phyloP scores from a whole-genome alignment of 1,139 yeast species.

The Nadsonia starkeyi-henricii region DNA sequence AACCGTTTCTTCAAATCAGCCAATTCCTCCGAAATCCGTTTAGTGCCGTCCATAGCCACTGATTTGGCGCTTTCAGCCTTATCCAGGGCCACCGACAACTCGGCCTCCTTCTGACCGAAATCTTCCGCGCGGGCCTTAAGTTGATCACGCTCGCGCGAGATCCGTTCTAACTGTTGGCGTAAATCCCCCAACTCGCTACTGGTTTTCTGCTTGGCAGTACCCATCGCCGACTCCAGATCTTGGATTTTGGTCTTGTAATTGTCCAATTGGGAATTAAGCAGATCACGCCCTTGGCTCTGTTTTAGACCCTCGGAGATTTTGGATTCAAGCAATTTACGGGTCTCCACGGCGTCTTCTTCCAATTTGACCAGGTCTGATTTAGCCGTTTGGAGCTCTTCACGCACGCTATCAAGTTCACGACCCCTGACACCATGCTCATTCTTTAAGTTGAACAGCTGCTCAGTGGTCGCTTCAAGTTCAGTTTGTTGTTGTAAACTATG shows the following conservation, averaged over 20 bases:
- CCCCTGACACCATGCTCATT: slow-evolving; percentile 11
- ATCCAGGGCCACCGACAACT: not conserved
- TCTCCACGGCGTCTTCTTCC: slow-evolving; percentile 17
- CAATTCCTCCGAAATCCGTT: not conserved
- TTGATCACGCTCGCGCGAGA: slow-evolving; percentile 6
- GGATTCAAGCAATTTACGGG: slow-evolving; percentile 18
- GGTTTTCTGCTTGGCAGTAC: slow-evolving; percentile 13
- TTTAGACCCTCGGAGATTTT: slow-evolving; percentile 16
- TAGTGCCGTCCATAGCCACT: not conserved
- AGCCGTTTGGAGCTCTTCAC: slow-evolving; percentile 17
- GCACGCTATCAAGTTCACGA: slow-evolving; percentile 11
- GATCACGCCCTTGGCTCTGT: slow-evolving; percentile 14
- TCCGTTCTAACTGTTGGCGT: slow-evolving; percentile 6
- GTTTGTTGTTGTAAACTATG: slow-evolving; percentile 17
- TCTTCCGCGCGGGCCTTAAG: not conserved
- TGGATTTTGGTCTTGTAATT: slow-evolving; percentile 15
- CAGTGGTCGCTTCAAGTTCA: slow-evolving; percentile 10
- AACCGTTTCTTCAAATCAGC: not conserved
- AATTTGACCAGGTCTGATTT: slow-evolving; percentile 17
- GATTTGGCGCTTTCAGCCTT: not conserved
- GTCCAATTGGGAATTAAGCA: slow-evolving; percentile 14
- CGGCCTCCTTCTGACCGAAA: not conserved
- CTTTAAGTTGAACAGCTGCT: slow-evolving; percentile 12
- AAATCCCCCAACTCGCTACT: slow-evolving; percentile 16
- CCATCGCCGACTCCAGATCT: slow-evolving; percentile 16